Base-by-base conservation (phyloP, 805 yeast genomes). In the Sugiyamaella smithiae region DNA sequence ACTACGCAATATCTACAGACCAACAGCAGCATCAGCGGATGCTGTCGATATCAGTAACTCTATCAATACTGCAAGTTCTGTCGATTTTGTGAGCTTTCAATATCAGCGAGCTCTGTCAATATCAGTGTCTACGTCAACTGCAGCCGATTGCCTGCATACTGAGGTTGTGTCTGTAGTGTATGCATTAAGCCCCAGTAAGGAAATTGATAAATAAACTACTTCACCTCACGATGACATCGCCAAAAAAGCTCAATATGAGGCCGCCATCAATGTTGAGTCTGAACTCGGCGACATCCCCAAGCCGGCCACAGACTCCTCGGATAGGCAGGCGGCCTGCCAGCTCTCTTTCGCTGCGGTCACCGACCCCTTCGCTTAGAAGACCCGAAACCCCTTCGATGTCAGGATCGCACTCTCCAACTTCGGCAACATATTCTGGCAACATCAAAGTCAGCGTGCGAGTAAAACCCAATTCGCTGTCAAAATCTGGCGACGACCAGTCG, bases 371-470 rank as follows among this genome's bases (percentile, higher is more conserved):
- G 7, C 24, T 49, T 12, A 37, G 57, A 16, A 43, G 62, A 23
- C 57, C 61, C 25, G 44, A 37, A n/a, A 60, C 62, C 14, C 63
- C 63, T 12, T 49, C 57, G 5, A 33, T 37, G 1, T 40, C 40
- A n/a, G 26, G 35, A 31, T 40, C 32, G 26, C 40, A 43, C 24
- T 40, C 32, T 24, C 37, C 45, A 31, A 38, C 36, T 24, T 23
- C 14, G 31, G 43, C 11, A 55, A 44, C 25, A 43, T 85, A 84
- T 59, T 74, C 80, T 3, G 95, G 95, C 1, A 74, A 83, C 12
- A 88, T 88, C 54, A 76, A 79, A 1, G 96, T 88, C 1, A 77
- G 89, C 0, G 77, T 88, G 9, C 71, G 97, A 52, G 88, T 90
- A 14, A 82, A 84, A 55, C 96, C 96, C 0, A 62, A 51, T 5